Conservation (phyloP, 2,329 filamentous ascomycete species). For the Colletotrichum sp. region DNA sequence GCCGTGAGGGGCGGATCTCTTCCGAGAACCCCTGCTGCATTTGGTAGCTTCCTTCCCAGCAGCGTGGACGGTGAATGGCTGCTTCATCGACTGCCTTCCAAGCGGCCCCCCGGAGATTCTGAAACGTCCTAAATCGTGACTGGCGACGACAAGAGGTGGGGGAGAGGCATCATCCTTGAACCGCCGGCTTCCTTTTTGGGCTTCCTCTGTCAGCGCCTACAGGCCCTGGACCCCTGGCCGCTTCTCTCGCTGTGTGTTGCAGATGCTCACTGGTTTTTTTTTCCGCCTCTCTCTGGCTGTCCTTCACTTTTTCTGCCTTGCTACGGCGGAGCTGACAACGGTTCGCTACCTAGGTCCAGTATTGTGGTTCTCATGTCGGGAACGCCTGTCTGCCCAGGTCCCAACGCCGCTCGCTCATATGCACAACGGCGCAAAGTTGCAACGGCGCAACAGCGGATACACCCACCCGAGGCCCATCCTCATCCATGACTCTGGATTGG, state of each 20-base stretch:
- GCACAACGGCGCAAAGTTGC: not conserved
- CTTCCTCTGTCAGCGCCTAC: not conserved
- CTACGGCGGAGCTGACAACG: not conserved
- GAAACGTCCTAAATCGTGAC: conserved; percentile 22
- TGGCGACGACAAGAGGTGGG: conserved; percentile 9
- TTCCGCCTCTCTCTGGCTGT: not conserved
- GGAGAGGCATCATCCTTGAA: not conserved
- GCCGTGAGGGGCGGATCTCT: conserved; percentile 14
- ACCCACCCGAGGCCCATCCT: not conserved
- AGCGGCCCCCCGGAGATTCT: not conserved
- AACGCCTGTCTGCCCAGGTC: not conserved
- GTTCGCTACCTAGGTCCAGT: not conserved
- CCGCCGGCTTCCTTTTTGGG: conserved; percentile 12
- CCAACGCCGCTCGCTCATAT: not conserved
- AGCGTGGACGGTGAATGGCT: conserved; percentile 8
- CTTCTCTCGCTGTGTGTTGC: not conserved
- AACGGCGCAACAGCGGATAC: not conserved
- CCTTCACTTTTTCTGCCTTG: not conserved
- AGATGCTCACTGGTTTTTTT: not conserved
- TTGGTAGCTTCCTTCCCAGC: not conserved
- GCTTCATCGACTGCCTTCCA: not conserved
- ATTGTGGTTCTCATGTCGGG: not conserved
- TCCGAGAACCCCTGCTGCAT: conserved; percentile 12
- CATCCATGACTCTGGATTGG: not conserved
- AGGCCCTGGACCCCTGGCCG: not conserved